phyloP scores from a whole-genome alignment of 2,329 filamentous ascomycete genomes.

The Monosporascus sp. region DNA sequence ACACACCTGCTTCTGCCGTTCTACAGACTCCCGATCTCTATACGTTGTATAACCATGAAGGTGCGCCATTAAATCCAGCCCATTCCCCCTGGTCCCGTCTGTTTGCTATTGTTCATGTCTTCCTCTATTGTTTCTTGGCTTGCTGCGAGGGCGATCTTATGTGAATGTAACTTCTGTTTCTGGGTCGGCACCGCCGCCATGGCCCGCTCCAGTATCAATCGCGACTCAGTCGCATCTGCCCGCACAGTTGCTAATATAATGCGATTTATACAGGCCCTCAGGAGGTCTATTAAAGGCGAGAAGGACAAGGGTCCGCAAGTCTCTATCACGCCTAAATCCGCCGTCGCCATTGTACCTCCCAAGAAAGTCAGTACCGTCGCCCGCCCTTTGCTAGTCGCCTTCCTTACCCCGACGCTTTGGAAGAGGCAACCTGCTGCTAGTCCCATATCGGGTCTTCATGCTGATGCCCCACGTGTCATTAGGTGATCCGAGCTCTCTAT shows the following conservation, averaged over 20 bases:
- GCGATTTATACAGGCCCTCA: conserved; percentile 60
- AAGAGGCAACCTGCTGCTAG: neutral
- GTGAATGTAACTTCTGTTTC: conserved; percentile 4
- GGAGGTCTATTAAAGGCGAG: conserved; percentile 85
- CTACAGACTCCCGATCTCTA: conserved; percentile 16
- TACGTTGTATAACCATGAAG: conserved; percentile 28
- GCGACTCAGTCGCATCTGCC: conserved; percentile 16
- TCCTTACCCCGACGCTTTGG: conserved; percentile 1
- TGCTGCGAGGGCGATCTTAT: conserved; percentile 4
- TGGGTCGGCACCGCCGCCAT: conserved; percentile 13
- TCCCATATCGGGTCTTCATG: neutral
- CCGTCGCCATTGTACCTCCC: conserved; percentile 81
- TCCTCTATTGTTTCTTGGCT: conserved; percentile 9
- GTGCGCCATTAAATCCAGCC: conserved; percentile 26
- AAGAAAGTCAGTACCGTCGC: conserved; percentile 67
- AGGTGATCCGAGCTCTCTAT: conserved; percentile 97
- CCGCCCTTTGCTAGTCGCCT: conserved; percentile 2
- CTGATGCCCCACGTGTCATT: conserved; percentile 16
- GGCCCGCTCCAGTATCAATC: conserved; percentile 16
- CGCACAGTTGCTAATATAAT: conserved; percentile 28
- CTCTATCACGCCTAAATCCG: conserved; percentile 77
- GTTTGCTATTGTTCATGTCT: conserved; percentile 4
- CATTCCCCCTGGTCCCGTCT: conserved; percentile 5
- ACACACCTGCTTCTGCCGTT: neutral
- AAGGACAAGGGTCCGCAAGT: conserved; percentile 70